phyloP scores from a whole-genome alignment of 306 rosid species.

The Chamaecrista fasciculata region DNA sequence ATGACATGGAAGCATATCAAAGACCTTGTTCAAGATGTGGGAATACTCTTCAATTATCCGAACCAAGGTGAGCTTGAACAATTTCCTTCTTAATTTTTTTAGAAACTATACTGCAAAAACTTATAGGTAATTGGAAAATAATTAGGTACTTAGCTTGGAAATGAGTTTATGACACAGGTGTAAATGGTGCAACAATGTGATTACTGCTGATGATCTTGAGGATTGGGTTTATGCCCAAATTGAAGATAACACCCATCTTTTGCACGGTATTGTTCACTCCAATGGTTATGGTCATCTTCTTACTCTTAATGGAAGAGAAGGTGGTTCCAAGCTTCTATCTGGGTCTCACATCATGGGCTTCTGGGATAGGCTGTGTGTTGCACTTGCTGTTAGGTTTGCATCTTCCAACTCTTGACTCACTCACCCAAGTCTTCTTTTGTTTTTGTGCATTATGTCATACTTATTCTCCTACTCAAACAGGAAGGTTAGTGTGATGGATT shows the following conservation, averaged over 20 bases:
- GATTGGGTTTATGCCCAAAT: slow-evolving; percentile 56
- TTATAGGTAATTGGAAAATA: too few relatives aligned
- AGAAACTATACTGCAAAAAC: too few relatives aligned
- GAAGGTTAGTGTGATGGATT: slow-evolving; percentile 78
- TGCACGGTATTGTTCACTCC: slow-evolving; percentile 65
- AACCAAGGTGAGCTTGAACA: slow-evolving; percentile 24
- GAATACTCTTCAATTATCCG: slow-evolving; percentile 30
- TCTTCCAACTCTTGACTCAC: not conserved
- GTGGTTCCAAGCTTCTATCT: slow-evolving; percentile 57
- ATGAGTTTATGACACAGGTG: too few relatives aligned
- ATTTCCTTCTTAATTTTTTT: not conserved
- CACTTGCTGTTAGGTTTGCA: slow-evolving; percentile 56
- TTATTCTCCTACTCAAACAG: slow-evolving; percentile 24
- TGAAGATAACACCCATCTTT: slow-evolving; percentile 60
- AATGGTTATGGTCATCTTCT: slow-evolving; percentile 75
- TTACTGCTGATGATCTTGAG: slow-evolving; percentile 47
- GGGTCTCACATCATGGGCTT: slow-evolving; percentile 60
- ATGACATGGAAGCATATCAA: slow-evolving; percentile 30
- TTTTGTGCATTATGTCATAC: too few relatives aligned
- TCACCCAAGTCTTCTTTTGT: too few relatives aligned
- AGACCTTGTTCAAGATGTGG: slow-evolving; percentile 38
- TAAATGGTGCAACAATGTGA: slow-evolving; percentile 25
- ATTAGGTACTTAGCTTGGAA: too few relatives aligned
- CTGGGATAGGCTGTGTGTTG: slow-evolving; percentile 62
- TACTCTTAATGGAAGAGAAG: slow-evolving; percentile 63